Base-by-base conservation (phyloP, 495 filamentous ascomycete genomes). In the Patellaria atrata region DNA sequence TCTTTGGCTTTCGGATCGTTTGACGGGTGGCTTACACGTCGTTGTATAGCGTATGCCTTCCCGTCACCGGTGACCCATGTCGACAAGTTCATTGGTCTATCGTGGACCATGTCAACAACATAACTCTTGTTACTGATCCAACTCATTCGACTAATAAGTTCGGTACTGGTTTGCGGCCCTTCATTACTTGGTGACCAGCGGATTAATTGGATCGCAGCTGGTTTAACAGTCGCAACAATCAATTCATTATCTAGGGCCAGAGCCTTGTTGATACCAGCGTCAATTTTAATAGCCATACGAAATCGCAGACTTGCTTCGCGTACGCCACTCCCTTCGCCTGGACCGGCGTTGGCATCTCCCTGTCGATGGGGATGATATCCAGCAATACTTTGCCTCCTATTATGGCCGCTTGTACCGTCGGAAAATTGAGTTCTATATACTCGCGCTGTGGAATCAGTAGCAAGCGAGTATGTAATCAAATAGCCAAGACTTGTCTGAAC, bases 231-330 rank as follows among this genome's bases (percentile, higher is more conserved):
- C 6, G 89, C 84, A 25, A 99, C 86, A 23, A 99, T 67, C 20
- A 99, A 65, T 56, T 94, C 91, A 21, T 89, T 79, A 44, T 96
- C 91, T 23, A 96, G 65, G 2, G 91, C 87, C 30, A 96, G 56
- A n/a, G 78, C 83, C 44, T 67, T 71, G 20, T 73, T 73, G 42
- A 99, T 94, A 1, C 91, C 91, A 6, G 91, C 91, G 55, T 99
- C 89, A 14, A 99, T 82, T 57, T 91, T 91, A 38, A 99, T 94
- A 15, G 91, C 86, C 83, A 94, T 94, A 33, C 89, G 70, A 59
- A 99, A 96, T 13, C 82, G 74, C 27, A 96, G 64, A 41, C 73
- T 94, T 29, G 89, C 73, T 54, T 96, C 87, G 27, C 70, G 70
- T 13, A 94, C 77, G 1, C 80, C 81, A 35, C 69, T 74, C n/a